These are phyloP conservation scores for Epichloe amarillans DNA, from an alignment of 2,329 filamentous ascomycete genomes.

Conservation along the genomic window DNA sequence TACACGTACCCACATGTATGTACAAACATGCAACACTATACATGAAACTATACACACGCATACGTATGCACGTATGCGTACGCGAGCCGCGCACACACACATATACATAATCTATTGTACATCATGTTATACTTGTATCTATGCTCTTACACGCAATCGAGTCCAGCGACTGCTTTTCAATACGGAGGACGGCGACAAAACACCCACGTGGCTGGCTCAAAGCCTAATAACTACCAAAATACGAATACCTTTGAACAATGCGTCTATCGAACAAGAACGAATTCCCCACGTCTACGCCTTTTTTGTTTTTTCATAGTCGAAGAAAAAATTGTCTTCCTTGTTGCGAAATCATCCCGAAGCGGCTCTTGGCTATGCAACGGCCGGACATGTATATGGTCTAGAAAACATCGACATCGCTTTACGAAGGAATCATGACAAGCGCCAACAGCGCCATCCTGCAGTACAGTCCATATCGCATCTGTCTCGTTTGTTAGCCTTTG, in stretches of 20 bases:
- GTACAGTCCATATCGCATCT: slow-evolving; percentile 98
- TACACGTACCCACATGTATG: neutral
- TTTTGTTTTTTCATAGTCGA: neutral
- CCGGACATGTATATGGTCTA: neutral
- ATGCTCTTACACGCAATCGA: slow-evolving; percentile 5
- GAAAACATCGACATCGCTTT: neutral
- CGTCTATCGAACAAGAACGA: slow-evolving; percentile 1
- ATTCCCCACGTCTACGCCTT: slow-evolving; percentile 3
- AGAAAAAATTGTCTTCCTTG: neutral
- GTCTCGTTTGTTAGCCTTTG: slow-evolving; percentile 3
- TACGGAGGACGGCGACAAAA: neutral
- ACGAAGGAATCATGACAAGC: slow-evolving; percentile 55
- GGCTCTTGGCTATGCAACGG: neutral
- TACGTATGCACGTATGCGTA: neutral
- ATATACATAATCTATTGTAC: neutral
- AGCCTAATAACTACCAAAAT: neutral
- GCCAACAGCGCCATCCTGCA: slow-evolving; percentile 95
- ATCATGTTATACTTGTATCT: neutral
- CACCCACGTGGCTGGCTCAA: neutral
- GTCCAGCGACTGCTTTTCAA: slow-evolving; percentile 3
- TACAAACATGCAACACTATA: neutral
- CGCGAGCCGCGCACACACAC: neutral
- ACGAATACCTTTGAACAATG: slow-evolving; percentile 3
- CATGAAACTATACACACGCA: neutral
- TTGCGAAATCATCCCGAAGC: neutral